phyloP scores from a whole-genome alignment of 371 early-diverging fungal genomes.

The Mucor velutinosus region DNA sequence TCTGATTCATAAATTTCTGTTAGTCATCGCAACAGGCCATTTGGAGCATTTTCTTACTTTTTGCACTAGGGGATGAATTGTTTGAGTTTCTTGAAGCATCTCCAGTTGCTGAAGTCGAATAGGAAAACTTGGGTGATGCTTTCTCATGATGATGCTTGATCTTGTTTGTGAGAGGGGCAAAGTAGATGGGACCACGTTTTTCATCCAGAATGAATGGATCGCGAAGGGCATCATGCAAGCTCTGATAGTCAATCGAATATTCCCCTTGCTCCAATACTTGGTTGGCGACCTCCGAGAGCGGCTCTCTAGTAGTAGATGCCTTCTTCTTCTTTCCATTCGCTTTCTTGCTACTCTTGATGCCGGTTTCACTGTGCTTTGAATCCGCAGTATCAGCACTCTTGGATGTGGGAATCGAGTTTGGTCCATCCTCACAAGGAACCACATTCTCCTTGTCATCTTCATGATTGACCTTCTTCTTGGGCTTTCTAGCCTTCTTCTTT shows the following conservation, averaged over 20 bases:
- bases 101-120: not conserved
- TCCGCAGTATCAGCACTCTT: not conserved
- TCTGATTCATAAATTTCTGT: not conserved
- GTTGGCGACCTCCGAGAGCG: not conserved
- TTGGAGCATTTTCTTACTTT: slow-evolving; percentile 7
- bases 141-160: not conserved
- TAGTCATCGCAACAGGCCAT: too few species aligned
- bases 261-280: slow-evolving; percentile 5
- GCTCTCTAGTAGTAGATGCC: not conserved
- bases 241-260: slow-evolving; percentile 4
- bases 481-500: slow-evolving; percentile 1
- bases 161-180: slow-evolving; percentile 7
- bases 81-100: slow-evolving; percentile 1
- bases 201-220: slow-evolving; percentile 12
- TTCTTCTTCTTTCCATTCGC: not conserved
- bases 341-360: not conserved
- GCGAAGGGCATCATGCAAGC: slow-evolving; percentile 9
- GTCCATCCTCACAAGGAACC: not conserved
- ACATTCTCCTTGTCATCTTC: slow-evolving; percentile 1
- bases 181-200: not conserved
- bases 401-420: not conserved
- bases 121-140: not conserved
- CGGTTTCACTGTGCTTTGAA: not conserved
- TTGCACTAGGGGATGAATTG: slow-evolving; percentile 2
- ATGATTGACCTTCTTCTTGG: not conserved